These are phyloP conservation scores for Podospora didyma DNA, from an alignment of 495 filamentous ascomycete species.

Conservation along the genomic window DNA sequence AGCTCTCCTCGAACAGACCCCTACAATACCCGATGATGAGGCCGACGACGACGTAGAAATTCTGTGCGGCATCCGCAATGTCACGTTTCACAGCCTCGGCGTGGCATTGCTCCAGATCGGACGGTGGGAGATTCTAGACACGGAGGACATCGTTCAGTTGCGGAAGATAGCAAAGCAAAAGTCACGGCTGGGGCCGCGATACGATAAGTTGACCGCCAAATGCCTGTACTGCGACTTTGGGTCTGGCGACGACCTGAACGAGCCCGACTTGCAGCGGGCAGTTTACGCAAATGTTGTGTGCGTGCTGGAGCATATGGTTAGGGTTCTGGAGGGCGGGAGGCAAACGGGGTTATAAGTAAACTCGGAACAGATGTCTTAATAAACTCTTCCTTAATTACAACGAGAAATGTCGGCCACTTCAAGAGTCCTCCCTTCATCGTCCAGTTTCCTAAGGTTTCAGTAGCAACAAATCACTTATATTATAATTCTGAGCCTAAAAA, in stretches of 20 bases:
- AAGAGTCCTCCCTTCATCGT: too few relatives aligned
- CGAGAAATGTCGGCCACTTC: too few relatives aligned
- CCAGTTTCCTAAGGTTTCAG: too few relatives aligned
- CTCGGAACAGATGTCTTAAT: too few relatives aligned
- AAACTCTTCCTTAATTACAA: too few relatives aligned
- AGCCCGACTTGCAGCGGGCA: too few relatives aligned
- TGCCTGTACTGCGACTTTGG: slow-evolving; percentile 18
- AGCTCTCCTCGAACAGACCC: background rate
- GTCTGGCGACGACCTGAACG: slow-evolving; percentile 4
- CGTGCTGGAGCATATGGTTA: too few relatives aligned
- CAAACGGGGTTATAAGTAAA: too few relatives aligned
- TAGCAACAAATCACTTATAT: too few relatives aligned
- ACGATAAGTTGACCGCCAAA: slow-evolving; percentile 5
- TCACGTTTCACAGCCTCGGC: slow-evolving; percentile 8
- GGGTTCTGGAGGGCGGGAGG: too few relatives aligned
- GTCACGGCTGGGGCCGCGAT: slow-evolving; percentile 10
- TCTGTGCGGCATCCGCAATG: slow-evolving; percentile 4
- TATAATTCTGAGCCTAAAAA: too few relatives aligned
- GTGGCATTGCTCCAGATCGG: slow-evolving; percentile 15
- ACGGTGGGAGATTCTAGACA: slow-evolving; percentile 10
- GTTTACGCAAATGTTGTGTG: too few relatives aligned
- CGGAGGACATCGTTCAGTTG: slow-evolving; percentile 5
- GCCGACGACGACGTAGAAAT: slow-evolving; percentile 3
- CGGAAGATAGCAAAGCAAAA: background rate
- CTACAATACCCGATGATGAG: background rate